A percentile compares a stretch with the other conserved stretches of the same genome.
phyloP scores from a whole-genome alignment of 139 green algal species.

The Tetradesmus lagerheimii region DNA sequence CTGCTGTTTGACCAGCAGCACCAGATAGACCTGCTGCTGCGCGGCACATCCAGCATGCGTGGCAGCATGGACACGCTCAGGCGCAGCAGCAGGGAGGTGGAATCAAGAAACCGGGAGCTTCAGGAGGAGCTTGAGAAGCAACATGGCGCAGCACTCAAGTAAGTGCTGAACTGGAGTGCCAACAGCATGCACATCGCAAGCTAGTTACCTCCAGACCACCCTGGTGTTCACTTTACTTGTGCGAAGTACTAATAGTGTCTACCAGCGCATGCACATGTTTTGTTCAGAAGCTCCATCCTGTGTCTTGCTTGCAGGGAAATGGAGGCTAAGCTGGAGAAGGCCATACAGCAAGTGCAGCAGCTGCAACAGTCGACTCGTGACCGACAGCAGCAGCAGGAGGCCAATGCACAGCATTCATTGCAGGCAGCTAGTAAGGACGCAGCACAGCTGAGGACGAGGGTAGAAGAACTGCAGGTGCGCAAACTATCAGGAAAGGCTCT shows the following conservation, averaged over 20 bases:
- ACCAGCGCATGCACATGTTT: too few species aligned
- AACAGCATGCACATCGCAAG: neutral
- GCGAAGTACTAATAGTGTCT: too few species aligned
- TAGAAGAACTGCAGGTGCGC: constrained; percentile 29
- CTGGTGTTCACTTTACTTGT: too few species aligned
- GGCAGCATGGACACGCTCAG: constrained; percentile 41
- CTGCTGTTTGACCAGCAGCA: constrained; percentile 54
- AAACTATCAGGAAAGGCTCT: neutral
- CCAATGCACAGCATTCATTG: neutral
- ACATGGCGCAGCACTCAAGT: constrained; percentile 37
- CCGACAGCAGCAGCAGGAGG: constrained; percentile 33
- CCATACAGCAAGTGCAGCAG: constrained; percentile 50
- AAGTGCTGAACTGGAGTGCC: neutral
- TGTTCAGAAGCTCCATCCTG: too few species aligned
- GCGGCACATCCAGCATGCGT: constrained; percentile 13
- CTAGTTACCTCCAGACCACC: too few species aligned
- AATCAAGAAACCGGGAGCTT: neutral
- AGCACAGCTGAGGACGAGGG: neutral
- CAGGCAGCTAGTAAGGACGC: constrained; percentile 11
- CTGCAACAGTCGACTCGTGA: constrained; percentile 44
- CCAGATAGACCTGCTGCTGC: constrained; percentile 51
- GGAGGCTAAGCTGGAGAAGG: constrained; percentile 39
- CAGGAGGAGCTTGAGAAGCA: constrained; percentile 40
- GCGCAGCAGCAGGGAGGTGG: constrained; percentile 22
- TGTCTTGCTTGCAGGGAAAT: constrained; percentile 25